phyloP scores from a whole-genome alignment of 345 rosid genomes.

The Sonneratia caseolaris region DNA sequence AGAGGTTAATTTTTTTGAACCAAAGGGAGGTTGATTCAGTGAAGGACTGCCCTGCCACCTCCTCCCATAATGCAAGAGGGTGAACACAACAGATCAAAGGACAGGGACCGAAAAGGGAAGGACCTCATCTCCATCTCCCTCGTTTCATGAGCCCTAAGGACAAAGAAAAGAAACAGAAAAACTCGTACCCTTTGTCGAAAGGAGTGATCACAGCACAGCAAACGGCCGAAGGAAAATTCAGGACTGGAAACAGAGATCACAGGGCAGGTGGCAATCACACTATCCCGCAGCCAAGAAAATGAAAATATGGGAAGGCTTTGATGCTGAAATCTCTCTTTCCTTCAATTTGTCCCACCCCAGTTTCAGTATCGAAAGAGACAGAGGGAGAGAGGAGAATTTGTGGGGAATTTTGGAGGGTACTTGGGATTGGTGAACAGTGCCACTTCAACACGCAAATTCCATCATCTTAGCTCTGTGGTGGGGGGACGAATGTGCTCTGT shows the following conservation, averaged over 20 bases:
- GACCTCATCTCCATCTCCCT: not conserved
- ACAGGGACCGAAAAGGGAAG: not conserved
- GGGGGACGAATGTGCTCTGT: not conserved
- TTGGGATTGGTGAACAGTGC: slow-evolving; percentile 9
- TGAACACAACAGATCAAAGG: not conserved
- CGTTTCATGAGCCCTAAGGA: not conserved
- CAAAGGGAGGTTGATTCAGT: not conserved
- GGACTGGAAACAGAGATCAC: not conserved
- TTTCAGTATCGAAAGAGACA: not conserved
- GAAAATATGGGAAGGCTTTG: not conserved
- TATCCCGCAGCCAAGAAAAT: not conserved
- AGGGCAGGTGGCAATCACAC: not conserved
- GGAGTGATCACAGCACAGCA: slow-evolving; percentile 3
- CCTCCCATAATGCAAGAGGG: not conserved
- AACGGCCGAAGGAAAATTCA: not conserved
- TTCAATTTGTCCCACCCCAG: not conserved
- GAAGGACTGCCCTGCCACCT: not conserved
- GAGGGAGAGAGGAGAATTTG: not conserved
- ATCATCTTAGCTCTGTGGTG: not conserved
- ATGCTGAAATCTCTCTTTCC: not conserved
- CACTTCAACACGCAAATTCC: slow-evolving; percentile 24
- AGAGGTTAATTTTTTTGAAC: not conserved
- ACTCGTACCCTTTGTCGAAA: not conserved
- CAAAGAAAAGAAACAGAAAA: not conserved
- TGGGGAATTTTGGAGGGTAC: slow-evolving; percentile 7